Evolutionary conservation across 2,329 filamentous ascomycete genomes (phyloP).

Genomic region (Boeremia exigua): DNA sequence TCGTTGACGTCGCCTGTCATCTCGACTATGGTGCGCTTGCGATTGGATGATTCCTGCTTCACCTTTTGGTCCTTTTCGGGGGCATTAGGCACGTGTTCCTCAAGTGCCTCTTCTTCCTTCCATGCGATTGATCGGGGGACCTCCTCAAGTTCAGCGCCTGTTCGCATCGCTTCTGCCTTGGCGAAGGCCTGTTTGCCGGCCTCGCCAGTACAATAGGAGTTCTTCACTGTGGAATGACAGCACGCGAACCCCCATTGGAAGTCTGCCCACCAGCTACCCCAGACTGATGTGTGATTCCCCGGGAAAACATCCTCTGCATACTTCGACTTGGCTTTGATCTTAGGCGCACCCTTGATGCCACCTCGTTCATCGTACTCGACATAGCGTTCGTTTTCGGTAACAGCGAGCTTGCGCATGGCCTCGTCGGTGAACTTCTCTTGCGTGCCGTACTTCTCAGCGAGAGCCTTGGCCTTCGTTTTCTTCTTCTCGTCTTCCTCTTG

Average conservation of each 20-base stretch:
- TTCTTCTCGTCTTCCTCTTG: constrained; percentile 75
- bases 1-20: constrained; percentile 80
- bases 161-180: constrained; percentile 69
- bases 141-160: constrained; percentile 54
- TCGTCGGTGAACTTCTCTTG: constrained; percentile 67
- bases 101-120: constrained; percentile 50
- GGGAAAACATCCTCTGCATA: constrained; percentile 86
- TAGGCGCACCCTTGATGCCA: constrained; percentile 84
- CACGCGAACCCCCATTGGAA: constrained; percentile 97
- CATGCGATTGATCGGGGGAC: constrained; percentile 51
- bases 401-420: constrained; percentile 68
- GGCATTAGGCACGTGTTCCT: constrained; percentile 54
- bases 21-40: constrained; percentile 79
- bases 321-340: constrained; percentile 80
- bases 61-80: constrained; percentile 51
- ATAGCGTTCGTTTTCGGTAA: constrained; percentile 83
- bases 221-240: constrained; percentile 92
- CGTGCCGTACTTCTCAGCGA: constrained; percentile 83
- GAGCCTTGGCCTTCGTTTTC: constrained; percentile 69
- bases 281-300: constrained; percentile 92
- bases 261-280: constrained; percentile 96
- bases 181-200: constrained; percentile 83
- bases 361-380: constrained; percentile 95
- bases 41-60: constrained; percentile 52
- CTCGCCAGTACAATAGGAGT: constrained; percentile 96